Evolutionary conservation across 306 rosid species (phyloP).

Genomic region (Fragaria nilgerrensis): DNA sequence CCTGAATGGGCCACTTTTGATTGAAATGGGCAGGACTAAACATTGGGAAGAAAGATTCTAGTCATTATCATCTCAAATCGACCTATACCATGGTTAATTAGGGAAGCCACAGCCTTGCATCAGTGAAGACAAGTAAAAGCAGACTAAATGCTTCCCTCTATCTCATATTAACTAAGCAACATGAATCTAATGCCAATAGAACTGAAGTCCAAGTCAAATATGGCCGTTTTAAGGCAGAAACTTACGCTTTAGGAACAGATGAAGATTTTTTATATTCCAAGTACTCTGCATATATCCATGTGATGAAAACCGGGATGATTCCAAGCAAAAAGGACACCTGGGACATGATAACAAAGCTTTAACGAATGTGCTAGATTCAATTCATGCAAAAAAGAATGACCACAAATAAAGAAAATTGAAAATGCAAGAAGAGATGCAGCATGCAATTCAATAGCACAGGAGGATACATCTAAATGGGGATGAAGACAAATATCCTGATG

Average conservation of each 20-base stretch:
- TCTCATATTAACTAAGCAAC: background rate
- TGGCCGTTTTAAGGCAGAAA: slow-evolving; percentile 18
- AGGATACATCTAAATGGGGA: background rate
- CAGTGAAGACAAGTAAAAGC: background rate
- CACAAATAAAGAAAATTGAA: background rate
- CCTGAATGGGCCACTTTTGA: background rate
- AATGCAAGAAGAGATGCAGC: background rate
- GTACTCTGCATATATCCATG: slow-evolving; percentile 95
- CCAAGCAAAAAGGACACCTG: slow-evolving; percentile 95
- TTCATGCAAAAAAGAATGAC: slow-evolving; percentile 1
- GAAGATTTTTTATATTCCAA: slow-evolving; percentile 70
- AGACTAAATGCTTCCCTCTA: slow-evolving; percentile 7
- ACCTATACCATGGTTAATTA: background rate
- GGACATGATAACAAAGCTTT: slow-evolving; percentile 31
- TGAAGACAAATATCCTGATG: background rate
- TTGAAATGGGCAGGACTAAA: background rate
- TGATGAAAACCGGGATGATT: slow-evolving; percentile 74
- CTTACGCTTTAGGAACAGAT: slow-evolving; percentile 80
- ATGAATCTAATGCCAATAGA: background rate
- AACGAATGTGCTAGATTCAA: slow-evolving; percentile 18
- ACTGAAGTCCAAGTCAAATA: slow-evolving; percentile 9
- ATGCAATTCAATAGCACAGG: background rate
- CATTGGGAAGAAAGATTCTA: background rate
- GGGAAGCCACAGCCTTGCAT: background rate
- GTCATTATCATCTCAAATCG: background rate